phyloP scores from a whole-genome alignment of 768 basidiomycete species.

The Termitomyces sp. region DNA sequence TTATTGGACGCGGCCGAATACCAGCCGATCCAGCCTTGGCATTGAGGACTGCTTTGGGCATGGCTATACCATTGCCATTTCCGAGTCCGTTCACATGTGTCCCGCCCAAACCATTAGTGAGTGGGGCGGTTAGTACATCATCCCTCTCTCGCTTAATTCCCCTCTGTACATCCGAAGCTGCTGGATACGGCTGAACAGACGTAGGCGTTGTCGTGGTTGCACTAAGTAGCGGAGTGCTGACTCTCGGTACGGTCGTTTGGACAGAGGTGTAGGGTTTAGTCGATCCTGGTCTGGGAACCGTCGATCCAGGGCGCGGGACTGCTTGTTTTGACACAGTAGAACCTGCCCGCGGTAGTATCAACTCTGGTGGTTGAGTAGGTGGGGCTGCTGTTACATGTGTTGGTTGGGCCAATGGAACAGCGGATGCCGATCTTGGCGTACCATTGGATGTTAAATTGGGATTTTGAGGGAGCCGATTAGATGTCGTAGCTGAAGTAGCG shows the following conservation, averaged over 20 bases:
- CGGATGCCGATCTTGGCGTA: constrained; percentile 28
- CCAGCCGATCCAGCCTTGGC: constrained; percentile 54
- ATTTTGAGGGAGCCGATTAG: constrained; percentile 15
- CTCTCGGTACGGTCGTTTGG: constrained; percentile 15
- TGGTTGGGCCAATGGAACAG: constrained; percentile 16
- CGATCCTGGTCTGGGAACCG: constrained; percentile 22
- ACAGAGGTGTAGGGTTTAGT: constrained; percentile 16
- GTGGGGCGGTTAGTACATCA: constrained; percentile 13
- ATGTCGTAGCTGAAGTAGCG: constrained; percentile 22
- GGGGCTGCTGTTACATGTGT: constrained; percentile 12
- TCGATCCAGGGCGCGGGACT: constrained; percentile 15
- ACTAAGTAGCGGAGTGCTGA: constrained; percentile 19
- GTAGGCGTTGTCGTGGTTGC: constrained; percentile 24
- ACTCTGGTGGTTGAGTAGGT: constrained; percentile 14
- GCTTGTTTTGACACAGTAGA: constrained; percentile 11
- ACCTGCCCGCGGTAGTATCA: constrained; percentile 17
- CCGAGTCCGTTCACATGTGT: constrained; percentile 15
- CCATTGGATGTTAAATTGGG: constrained; percentile 15
- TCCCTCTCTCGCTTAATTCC: constrained; percentile 40
- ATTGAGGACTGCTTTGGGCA: constrained; percentile 33
- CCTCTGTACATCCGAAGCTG: constrained; percentile 18
- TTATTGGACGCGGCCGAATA: constrained; percentile 61
- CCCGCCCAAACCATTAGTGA: constrained; percentile 21
- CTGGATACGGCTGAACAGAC: constrained; percentile 15
- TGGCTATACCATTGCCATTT: constrained; percentile 12